Evolutionary conservation across 805 yeast genomes (phyloP), one percentile per base, ranked within the genome.

Genomic region (Myxozyma melibiosi): DNA sequence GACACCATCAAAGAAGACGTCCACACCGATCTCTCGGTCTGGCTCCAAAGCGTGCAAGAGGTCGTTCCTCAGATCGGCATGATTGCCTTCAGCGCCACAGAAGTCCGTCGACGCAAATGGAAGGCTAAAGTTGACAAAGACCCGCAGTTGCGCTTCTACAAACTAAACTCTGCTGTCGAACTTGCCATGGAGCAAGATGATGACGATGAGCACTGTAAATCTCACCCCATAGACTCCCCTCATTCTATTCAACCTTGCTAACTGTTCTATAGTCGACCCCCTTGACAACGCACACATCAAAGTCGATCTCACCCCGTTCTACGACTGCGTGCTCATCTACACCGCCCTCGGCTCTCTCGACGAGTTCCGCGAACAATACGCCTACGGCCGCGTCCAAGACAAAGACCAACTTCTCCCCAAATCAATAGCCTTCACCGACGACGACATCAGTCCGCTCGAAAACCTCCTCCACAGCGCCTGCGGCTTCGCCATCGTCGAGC

Each of bases 81-180:
- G 41, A 71, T 78, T 1, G 71, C 85, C 2, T 82, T 77, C 65
- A 80, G 79, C 1, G 78, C 83, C 53, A 79, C 86, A 48, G 78
- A 75, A 6, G 69, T 72, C 1, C 80, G 90, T 67, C 81, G 86
- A 49, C 75, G 78, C 14, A 75, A 77, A 38, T 88, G 95, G 92
- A 76, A 78, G 34, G 61, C 69, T 1, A 74, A 74, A 62, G 83
- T 80, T 57, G 66, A 73, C 5, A 67, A 73, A 7, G 78, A 79
- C 56, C 73, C 72, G 4, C 74, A 76, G 31, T 76, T 84, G 49
- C 70, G 76, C 3, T 73, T 79, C 6, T 88, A 82, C 69, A 84
- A 86, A 66, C 80, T 92, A 63, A 91, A 91, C 69, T 88, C 97
- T 0, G 88, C 96, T 0, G 88, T 91, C 4, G 98, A 92, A 70